Evolutionary conservation across 2,329 filamentous ascomycete genomes (phyloP), one percentile per base, ranked within the genome.

Genomic region (Lasiodiplodia sp.): DNA sequence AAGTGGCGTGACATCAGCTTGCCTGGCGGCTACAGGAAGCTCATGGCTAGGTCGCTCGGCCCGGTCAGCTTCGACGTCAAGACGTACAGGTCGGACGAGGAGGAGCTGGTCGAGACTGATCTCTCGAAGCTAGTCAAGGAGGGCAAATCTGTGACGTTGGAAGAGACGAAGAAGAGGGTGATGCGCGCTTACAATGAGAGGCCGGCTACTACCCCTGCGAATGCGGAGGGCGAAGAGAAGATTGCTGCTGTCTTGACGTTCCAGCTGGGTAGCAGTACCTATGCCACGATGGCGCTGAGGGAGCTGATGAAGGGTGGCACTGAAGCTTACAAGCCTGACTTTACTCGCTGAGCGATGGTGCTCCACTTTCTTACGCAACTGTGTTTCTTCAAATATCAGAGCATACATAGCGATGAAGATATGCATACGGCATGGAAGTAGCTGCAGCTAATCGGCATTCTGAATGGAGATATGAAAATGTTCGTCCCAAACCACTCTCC

Each of bases 81-180:
- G 75, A 34, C 44, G 28, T 65, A 69, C 60, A 28, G 7, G 47
- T 40, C 51, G 2, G 66, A 40, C 16, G 88, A 91, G 40, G 90
- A 96, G 81, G 94, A 98, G 81, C 90, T 98, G 81, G 91, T 97
- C 3, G 88, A 91, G 70, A 99, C 96, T 0, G 96, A 99, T 78
- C 76, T 96, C 68, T 92, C 97, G 73, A 82, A 86, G 63, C 81
- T 95, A 70, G 70, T 73, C 21, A 83, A 84, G 69, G 81, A 81
- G 44, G 78, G 81, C 40, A 79, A 81, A 68, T 72, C 74, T 11
- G 74, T 75, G 11, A 70, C 70, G 67, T 40, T 67, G 72, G 70
- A 70, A 28, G 64, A 57, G 25, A 55, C 62, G 49, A 65, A 52
- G 62, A 65, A 21, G 40, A 63, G 21, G 58, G 21, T 63, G 58